A percentile compares a stretch with the other conserved stretches of the same genome.
Evolutionary conservation across 2,329 filamentous ascomycete species (phyloP).

Genomic region (Cordyceps cateniannulata): DNA sequence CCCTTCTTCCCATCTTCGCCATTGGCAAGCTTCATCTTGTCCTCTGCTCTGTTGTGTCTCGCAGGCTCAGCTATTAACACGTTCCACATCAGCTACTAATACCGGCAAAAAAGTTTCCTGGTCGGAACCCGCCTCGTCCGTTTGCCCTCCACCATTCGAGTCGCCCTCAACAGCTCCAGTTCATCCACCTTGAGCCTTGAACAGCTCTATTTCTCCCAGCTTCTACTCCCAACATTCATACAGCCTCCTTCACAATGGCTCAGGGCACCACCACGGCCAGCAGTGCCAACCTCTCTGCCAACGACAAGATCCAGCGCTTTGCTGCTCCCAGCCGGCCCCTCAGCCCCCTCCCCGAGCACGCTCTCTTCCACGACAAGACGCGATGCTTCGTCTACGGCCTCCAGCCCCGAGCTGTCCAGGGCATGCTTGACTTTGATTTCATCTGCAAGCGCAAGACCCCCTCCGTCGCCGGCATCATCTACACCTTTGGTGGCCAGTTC

Average conservation of each 20-base stretch:
- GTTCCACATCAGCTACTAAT: not conserved
- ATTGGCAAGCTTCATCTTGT: conserved; percentile 8
- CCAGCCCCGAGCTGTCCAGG: conserved; percentile 87
- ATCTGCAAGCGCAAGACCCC: conserved; percentile 98
- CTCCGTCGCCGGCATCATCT: conserved; percentile 98
- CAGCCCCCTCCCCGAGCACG: conserved; percentile 81
- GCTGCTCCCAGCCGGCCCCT: conserved; percentile 84
- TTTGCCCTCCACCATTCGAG: conserved; percentile 8
- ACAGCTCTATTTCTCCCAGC: conserved; percentile 12
- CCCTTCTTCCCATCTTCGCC: conserved; percentile 12
- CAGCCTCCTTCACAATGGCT: conserved; percentile 43
- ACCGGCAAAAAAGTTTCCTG: conserved; percentile 8
- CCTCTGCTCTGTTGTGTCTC: not conserved
- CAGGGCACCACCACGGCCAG: conserved; percentile 39
- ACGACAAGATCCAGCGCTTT: conserved; percentile 99
- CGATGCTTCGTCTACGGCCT: conserved; percentile 99
- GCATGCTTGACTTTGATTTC: conserved; percentile 99
- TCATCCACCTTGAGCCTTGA: conserved; percentile 10
- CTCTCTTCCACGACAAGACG: conserved; percentile 98
- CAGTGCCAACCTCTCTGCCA: conserved; percentile 62
- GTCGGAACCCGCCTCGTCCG: conserved; percentile 8
- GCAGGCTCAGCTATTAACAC: not conserved
- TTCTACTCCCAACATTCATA: conserved; percentile 12
- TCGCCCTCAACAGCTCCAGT: conserved; percentile 12
- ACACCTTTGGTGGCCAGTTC: conserved; percentile 99